Conservation (phyloP, 73 alveolate genomes). For the Blepharisma stoltei region DNA sequence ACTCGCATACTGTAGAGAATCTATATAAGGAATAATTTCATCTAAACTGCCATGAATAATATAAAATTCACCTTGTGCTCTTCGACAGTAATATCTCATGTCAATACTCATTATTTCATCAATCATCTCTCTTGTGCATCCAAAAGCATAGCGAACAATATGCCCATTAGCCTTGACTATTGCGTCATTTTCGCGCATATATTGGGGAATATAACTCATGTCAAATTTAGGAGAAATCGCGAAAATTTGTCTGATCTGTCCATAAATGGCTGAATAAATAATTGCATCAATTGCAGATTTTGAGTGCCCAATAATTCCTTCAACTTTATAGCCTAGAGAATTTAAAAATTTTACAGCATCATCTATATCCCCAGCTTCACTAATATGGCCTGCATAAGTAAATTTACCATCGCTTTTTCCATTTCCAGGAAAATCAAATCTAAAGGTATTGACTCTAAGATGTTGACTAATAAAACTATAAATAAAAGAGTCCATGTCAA, state of each 20-base stretch:
- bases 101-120: too few relatives aligned
- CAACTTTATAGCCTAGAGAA: not conserved
- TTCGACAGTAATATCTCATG: too few relatives aligned
- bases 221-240: not conserved
- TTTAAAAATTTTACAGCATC: not conserved
- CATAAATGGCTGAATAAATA: conserved; percentile 1
- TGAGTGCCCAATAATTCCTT: conserved; percentile 3
- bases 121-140: too few relatives aligned
- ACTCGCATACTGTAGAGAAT: too few relatives aligned
- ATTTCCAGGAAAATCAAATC: conserved; percentile 6
- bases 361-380: not conserved
- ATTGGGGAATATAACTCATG: not conserved
- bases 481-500: not conserved
- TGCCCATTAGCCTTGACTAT: too few relatives aligned
- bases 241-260: not conserved
- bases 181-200: not conserved
- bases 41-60: too few relatives aligned
- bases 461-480: not conserved
- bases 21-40: too few relatives aligned
- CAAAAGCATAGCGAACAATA: too few relatives aligned
- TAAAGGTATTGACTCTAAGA: not conserved
- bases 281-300: not conserved
- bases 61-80: too few relatives aligned
- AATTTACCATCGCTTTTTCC: conserved; percentile 10
- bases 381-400: not conserved